Percentiles rank a stretch among this genome's conserved stretches.
These are phyloP conservation scores for Yarrowia yakushimensis DNA, from an alignment of 805 yeast genomes.

Conservation along the genomic window DNA sequence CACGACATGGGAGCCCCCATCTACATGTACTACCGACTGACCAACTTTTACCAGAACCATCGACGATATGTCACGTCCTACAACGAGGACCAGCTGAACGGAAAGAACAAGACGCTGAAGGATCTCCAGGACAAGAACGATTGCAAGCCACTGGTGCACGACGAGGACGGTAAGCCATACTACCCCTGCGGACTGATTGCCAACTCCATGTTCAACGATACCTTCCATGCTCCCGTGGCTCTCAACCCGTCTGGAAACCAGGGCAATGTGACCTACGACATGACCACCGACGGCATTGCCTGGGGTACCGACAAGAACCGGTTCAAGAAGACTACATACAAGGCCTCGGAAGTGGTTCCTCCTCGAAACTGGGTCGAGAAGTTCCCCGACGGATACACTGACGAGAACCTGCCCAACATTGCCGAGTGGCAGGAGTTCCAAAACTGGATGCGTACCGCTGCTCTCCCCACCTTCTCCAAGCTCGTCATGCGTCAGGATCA, in stretches of 20 bases:
- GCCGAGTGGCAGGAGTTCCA: slow-evolving; percentile 78
- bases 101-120: slow-evolving; percentile 57
- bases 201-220: slow-evolving; percentile 86
- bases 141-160: slow-evolving; percentile 62
- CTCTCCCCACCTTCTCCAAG: slow-evolving; percentile 83
- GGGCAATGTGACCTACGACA: slow-evolving; percentile 37
- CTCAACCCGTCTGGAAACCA: slow-evolving; percentile 35
- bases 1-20: slow-evolving; percentile 65
- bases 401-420: slow-evolving; percentile 71
- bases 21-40: slow-evolving; percentile 76
- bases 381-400: slow-evolving; percentile 88
- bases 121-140: slow-evolving; percentile 48
- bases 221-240: slow-evolving; percentile 55
- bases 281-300: slow-evolving; percentile 64
- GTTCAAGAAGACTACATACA: slow-evolving; percentile 70
- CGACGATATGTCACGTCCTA: slow-evolving; percentile 85
- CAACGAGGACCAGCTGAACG: slow-evolving; percentile 77
- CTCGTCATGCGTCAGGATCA: slow-evolving; percentile 71
- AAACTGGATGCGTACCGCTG: slow-evolving; percentile 98
- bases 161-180: slow-evolving; percentile 54
- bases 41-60: slow-evolving; percentile 92
- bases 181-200: slow-evolving; percentile 97
- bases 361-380: slow-evolving; percentile 85
- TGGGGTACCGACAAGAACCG: slow-evolving; percentile 77
- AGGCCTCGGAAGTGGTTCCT: slow-evolving; percentile 71